These are phyloP conservation scores for Tylopilus vinaceipallidus DNA, from an alignment of 768 basidiomycete genomes.

Conservation along the genomic window DNA sequence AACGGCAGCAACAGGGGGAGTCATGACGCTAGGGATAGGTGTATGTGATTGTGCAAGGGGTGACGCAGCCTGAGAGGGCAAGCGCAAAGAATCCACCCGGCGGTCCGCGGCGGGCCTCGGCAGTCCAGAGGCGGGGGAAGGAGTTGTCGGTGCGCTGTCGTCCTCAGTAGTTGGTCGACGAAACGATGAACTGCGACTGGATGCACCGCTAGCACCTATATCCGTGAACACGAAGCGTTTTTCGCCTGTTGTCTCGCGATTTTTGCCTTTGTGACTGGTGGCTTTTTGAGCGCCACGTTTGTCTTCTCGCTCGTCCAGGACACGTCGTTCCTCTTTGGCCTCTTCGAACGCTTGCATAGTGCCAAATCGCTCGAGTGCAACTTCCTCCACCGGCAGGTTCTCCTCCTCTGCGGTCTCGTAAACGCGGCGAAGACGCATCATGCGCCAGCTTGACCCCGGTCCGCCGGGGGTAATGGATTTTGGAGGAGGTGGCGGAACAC, in stretches of 20 bases:
- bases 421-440: constrained; percentile 91
- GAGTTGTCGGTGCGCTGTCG: constrained; percentile 57
- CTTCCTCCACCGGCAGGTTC: constrained; percentile 62
- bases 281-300: constrained; percentile 42
- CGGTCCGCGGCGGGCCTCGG: constrained; percentile 40
- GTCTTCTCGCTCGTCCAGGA: constrained; percentile 80
- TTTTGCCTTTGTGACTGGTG: constrained; percentile 37
- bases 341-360: constrained; percentile 83
- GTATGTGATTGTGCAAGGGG: constrained; percentile 66
- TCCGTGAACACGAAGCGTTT: constrained; percentile 72
- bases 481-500: constrained; percentile 35
- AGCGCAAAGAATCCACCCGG: constrained; percentile 59
- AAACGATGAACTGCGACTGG: constrained; percentile 86
- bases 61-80: constrained; percentile 58
- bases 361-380: constrained; percentile 88
- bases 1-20: constrained; percentile 48
- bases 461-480: constrained; percentile 74
- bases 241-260: constrained; percentile 38
- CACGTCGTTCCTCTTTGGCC: constrained; percentile 79
- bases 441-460: constrained; percentile 94
- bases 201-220: constrained; percentile 54
- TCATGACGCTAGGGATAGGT: constrained; percentile 89
- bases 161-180: constrained; percentile 70
- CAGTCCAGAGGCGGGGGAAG: constrained; percentile 37
- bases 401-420: constrained; percentile 93